phyloP scores from a whole-genome alignment of 768 basidiomycete species.

The Tricholoma hemisulphureum region DNA sequence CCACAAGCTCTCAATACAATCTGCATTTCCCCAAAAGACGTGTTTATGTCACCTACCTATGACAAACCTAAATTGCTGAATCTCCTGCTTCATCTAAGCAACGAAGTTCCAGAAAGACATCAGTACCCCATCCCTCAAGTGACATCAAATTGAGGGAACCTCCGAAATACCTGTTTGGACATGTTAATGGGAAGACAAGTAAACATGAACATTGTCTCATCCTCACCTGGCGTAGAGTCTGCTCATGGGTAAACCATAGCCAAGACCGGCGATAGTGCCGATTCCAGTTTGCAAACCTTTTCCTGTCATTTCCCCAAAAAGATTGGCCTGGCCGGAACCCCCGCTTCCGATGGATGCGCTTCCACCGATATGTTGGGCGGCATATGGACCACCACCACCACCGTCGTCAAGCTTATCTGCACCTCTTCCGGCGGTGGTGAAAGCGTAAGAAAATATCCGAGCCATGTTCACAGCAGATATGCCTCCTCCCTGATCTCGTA shows the following conservation, averaged over 20 bases:
- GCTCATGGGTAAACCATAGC: constrained; percentile 86
- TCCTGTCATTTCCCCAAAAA: constrained; percentile 78
- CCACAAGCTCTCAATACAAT: constrained; percentile 36
- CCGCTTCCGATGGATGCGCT: constrained; percentile 55
- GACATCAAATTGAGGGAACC: constrained; percentile 80
- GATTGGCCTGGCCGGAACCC: constrained; percentile 43
- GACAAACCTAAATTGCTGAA: constrained; percentile 32
- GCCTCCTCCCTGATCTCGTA: constrained; percentile 87
- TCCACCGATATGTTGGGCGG: constrained; percentile 75
- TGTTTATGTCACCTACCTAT: not conserved
- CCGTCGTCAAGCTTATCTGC: constrained; percentile 38
- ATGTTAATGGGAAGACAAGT: not conserved
- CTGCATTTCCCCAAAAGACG: not conserved
- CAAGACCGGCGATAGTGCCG: constrained; percentile 88
- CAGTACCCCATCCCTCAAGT: constrained; percentile 79
- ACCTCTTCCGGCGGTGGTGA: constrained; percentile 74
- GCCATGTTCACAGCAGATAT: constrained; percentile 71
- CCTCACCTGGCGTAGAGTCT: constrained; percentile 62
- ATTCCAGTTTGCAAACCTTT: constrained; percentile 77
- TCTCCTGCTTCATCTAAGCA: constrained; percentile 51
- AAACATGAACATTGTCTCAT: constrained; percentile 12
- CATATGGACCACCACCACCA: constrained; percentile 68
- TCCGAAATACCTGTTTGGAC: constrained; percentile 67
- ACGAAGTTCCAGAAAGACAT: constrained; percentile 49
- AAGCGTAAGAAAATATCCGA: constrained; percentile 87